Evolutionary conservation across 2,329 filamentous ascomycete genomes (phyloP).

Genomic region (Fusarium setosum): DNA sequence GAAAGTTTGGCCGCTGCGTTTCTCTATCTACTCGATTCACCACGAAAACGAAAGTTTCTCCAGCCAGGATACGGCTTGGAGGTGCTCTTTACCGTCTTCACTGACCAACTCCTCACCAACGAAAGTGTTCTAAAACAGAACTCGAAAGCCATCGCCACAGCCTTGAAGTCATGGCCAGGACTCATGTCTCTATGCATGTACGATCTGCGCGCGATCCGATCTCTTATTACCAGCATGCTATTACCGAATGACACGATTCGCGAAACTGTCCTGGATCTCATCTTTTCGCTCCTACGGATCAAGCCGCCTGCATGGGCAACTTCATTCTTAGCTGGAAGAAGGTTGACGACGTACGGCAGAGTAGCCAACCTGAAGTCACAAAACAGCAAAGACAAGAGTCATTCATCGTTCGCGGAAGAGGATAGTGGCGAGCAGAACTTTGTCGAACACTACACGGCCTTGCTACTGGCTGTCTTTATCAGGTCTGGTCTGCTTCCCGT

Average conservation of each 20-base stretch:
- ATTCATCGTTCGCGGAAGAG: constrained; percentile 70
- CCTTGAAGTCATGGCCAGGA: constrained; percentile 94
- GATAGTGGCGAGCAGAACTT: constrained; percentile 82
- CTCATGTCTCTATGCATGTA: constrained; percentile 90
- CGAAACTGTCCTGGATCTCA: constrained; percentile 87
- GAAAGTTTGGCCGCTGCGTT: constrained; percentile 91
- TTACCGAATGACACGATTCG: constrained; percentile 66
- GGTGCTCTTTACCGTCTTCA: constrained; percentile 90
- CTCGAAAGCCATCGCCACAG: constrained; percentile 89
- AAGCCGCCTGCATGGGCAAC: constrained; percentile 94
- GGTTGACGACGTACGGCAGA: constrained; percentile 95
- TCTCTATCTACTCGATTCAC: constrained; percentile 88
- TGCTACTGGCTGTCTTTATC: constrained; percentile 87
- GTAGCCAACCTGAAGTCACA: constrained; percentile 84
- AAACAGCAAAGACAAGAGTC: constrained; percentile 58
- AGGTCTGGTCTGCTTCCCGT: constrained; percentile 78
- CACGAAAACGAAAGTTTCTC: constrained; percentile 83
- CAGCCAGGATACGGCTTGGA: constrained; percentile 91
- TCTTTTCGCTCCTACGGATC: constrained; percentile 85
- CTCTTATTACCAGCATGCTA: constrained; percentile 75
- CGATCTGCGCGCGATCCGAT: constrained; percentile 85
- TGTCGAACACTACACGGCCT: constrained; percentile 92
- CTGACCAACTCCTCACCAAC: constrained; percentile 76
- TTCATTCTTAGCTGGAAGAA: constrained; percentile 90
- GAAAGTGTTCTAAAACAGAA: constrained; percentile 81